phyloP scores from a whole-genome alignment of 306 rosid species.

The Gynostemma pentaphyllum region DNA sequence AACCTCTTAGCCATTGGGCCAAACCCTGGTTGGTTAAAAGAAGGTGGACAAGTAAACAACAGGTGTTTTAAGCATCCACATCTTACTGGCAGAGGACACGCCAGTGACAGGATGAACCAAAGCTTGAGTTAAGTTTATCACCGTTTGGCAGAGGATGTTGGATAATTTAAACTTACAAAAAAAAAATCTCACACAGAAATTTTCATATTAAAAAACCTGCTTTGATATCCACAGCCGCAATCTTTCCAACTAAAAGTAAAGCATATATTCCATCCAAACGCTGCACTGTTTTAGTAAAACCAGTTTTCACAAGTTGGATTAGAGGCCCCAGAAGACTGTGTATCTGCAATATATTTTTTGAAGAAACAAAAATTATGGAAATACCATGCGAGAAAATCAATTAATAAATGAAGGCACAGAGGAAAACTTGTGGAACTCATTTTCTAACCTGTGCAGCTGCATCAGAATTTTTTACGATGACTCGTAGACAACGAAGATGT shows the following conservation, averaged over 20 bases:
- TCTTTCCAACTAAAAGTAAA: conserved; percentile 63
- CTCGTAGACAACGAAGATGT: conserved; percentile 56
- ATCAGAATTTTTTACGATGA: conserved; percentile 53
- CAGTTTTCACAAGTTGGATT: conserved; percentile 83
- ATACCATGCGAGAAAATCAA: conserved; percentile 4
- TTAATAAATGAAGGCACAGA: conserved; percentile 13
- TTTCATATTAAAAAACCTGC: conserved; percentile 56
- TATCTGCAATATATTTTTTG: conserved; percentile 34
- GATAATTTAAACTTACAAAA: background rate
- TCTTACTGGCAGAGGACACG: too few species aligned
- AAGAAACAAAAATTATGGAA: conserved; percentile 14
- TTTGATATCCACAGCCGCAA: conserved; percentile 85
- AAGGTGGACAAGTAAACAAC: background rate
- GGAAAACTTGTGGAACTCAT: conserved; percentile 9
- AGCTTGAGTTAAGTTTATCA: too few species aligned
- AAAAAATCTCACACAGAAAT: background rate
- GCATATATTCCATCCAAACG: conserved; percentile 96
- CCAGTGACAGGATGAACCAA: too few species aligned
- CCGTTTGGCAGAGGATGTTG: too few species aligned
- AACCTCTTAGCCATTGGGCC: too few species aligned
- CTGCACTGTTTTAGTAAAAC: conserved; percentile 85
- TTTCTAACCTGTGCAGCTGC: conserved; percentile 49
- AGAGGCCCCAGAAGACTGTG: conserved; percentile 58
- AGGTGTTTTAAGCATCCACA: background rate
- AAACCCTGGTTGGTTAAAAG: too few species aligned